These are phyloP conservation scores for Phytophthora macrochlamydospora DNA, from an alignment of 352 stramenopile genomes.

Conservation along the genomic window DNA sequence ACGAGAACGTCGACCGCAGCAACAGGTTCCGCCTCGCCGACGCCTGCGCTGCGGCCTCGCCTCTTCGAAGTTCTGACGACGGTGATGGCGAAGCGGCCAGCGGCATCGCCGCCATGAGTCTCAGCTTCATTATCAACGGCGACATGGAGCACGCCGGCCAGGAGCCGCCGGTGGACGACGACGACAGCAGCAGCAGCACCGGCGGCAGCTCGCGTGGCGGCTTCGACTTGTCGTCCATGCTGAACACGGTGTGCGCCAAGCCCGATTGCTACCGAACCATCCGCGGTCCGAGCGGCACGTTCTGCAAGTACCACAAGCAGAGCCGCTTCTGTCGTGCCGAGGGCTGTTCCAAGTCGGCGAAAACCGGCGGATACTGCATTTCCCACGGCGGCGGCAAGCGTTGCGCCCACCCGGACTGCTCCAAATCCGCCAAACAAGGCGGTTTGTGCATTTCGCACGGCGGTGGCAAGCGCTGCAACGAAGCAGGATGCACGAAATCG, in stretches of 20 bases:
- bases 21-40: conserved; percentile 13
- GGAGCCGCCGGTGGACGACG: conserved; percentile 26
- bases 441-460: conserved; percentile 84
- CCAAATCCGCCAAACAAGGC: conserved; percentile 86
- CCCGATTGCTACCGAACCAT: conserved; percentile 81
- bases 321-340: conserved; percentile 80
- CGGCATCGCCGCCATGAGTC: conserved; percentile 78
- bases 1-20: conserved; percentile 34
- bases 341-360: conserved; percentile 74
- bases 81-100: conserved; percentile 46
- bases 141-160: conserved; percentile 40
- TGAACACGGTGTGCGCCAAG: conserved; percentile 85
- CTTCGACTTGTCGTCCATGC: conserved; percentile 68
- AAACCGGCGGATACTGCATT: conserved; percentile 81
- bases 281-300: conserved; percentile 61
- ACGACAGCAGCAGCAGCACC: conserved; percentile 39
- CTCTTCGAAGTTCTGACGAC: conserved; percentile 28
- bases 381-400: conserved; percentile 76
- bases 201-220: conserved; percentile 34
- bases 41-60: conserved; percentile 8
- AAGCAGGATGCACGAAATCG: conserved; percentile 78
- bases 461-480: conserved; percentile 80
- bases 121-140: conserved; percentile 86
- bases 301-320: conserved; percentile 89
- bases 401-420: conserved; percentile 72